Conservation (phyloP, 176 grass and related monocot genomes). For the Raddia distichophylla region DNA sequence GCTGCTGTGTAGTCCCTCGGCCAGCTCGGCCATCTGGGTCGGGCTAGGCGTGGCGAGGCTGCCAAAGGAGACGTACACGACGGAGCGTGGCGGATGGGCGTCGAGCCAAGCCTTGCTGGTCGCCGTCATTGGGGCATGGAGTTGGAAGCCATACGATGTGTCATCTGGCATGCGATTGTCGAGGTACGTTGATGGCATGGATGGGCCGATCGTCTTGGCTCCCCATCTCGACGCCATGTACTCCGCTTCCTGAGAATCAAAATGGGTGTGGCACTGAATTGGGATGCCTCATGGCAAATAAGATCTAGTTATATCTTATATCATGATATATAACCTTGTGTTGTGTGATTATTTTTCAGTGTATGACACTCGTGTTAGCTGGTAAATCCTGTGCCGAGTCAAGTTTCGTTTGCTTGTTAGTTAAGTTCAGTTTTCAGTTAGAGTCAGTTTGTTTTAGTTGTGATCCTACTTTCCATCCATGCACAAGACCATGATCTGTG, state of each 20-base stretch:
- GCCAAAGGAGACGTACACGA: conserved; percentile 68
- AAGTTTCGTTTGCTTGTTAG: too few species aligned
- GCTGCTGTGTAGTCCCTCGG: conserved; percentile 34
- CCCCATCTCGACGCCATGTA: conserved; percentile 21
- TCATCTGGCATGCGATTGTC: conserved; percentile 28
- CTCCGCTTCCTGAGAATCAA: conserved; percentile 13
- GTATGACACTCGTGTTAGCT: too few species aligned
- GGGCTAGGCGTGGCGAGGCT: conserved; percentile 38
- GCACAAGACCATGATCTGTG: too few species aligned
- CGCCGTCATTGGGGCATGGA: conserved; percentile 16
- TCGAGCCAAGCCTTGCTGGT: conserved; percentile 39
- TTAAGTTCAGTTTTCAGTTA: too few species aligned
- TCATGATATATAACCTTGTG: too few species aligned
- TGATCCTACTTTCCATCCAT: too few species aligned
- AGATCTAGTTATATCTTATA: too few species aligned
- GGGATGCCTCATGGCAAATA: too few species aligned
- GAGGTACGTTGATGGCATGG: conserved; percentile 43
- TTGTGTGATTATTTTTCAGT: too few species aligned
- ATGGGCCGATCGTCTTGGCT: conserved; percentile 31
- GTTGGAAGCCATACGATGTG: conserved; percentile 37
- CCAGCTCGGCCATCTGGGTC: conserved; percentile 48
- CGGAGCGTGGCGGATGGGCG: conserved; percentile 5
- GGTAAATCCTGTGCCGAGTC: too few species aligned
- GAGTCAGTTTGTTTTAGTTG: too few species aligned
- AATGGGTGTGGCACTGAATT: too few species aligned